Percentiles rank a stretch among this genome's conserved stretches.
phyloP scores from a whole-genome alignment of 225 moss, liverwort and hornwort genomes.

The Polytrichum commune region DNA sequence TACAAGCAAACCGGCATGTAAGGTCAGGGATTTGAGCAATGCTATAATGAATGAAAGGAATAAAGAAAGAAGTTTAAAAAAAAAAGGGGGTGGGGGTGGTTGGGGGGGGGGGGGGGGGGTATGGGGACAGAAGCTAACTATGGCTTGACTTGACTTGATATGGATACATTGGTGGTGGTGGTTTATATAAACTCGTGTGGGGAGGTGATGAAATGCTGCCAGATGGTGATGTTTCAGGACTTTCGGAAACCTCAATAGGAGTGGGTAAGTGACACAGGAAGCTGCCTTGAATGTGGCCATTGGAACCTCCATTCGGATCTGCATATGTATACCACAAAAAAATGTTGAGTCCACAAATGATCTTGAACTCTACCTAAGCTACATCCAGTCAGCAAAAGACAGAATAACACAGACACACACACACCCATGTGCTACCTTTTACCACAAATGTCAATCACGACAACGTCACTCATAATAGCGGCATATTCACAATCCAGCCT shows the following conservation, averaged over 20 bases:
- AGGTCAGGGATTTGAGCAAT: conserved; percentile 42
- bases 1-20: conserved; percentile 31
- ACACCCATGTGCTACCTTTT: too few relatives aligned
- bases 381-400: too few relatives aligned
- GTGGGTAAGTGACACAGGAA: conserved; percentile 52
- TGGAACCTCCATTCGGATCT: conserved; percentile 55
- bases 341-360: too few relatives aligned
- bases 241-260: conserved; percentile 77
- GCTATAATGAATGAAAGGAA: conserved; percentile 33
- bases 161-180: conserved; percentile 91
- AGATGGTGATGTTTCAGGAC: conserved; percentile 90
- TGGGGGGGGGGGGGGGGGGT: too few relatives aligned
- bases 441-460: too few relatives aligned
- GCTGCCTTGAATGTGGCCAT: conserved; percentile 64
- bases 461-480: too few relatives aligned
- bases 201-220: conserved; percentile 94
- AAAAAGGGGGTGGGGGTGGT: not conserved
- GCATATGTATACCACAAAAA: not conserved
- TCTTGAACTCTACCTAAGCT: too few relatives aligned
- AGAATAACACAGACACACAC: too few relatives aligned
- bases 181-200: conserved; percentile 78
- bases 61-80: conserved; percentile 1
- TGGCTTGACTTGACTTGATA: conserved; percentile 69
- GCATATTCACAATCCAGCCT: too few relatives aligned
- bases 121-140: conserved; percentile 26